Percentiles rank a stretch among this genome's conserved stretches.
Conservation (phyloP, 2,329 filamentous ascomycete genomes). For the Apiospora pterosperma region DNA sequence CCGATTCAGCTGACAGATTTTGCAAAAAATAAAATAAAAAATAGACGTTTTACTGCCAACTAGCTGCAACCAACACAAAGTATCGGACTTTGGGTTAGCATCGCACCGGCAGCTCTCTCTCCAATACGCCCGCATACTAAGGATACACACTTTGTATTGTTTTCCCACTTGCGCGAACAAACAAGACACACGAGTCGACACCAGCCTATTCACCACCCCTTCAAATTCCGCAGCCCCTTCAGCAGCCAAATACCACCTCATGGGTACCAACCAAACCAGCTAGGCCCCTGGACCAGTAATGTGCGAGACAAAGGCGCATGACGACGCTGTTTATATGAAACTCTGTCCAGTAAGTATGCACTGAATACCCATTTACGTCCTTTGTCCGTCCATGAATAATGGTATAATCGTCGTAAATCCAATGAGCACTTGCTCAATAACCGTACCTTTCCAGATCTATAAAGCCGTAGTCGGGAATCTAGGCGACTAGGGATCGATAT, state of each 20-base stretch:
- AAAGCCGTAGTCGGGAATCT: background rate
- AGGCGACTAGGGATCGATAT: slow-evolving; percentile 40
- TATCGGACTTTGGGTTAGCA: background rate
- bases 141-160: background rate
- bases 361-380: background rate
- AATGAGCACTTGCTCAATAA: background rate
- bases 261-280: background rate
- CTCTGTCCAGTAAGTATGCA: background rate
- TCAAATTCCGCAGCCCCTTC: background rate
- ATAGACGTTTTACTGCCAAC: background rate
- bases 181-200: background rate
- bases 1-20: background rate
- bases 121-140: background rate
- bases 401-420: background rate
- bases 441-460: background rate
- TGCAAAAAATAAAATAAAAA: background rate
- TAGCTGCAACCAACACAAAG: background rate
- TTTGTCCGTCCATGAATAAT: background rate
- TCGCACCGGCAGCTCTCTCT: background rate
- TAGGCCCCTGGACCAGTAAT: background rate
- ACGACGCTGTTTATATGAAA: background rate
- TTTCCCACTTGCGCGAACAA: background rate
- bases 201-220: background rate
- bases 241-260: background rate
- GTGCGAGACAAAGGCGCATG: background rate